Percentiles rank a stretch among this genome's conserved stretches.
Evolutionary conservation across 2,329 filamentous ascomycete genomes (phyloP).

Genomic region (Hirsutella thompsonii): DNA sequence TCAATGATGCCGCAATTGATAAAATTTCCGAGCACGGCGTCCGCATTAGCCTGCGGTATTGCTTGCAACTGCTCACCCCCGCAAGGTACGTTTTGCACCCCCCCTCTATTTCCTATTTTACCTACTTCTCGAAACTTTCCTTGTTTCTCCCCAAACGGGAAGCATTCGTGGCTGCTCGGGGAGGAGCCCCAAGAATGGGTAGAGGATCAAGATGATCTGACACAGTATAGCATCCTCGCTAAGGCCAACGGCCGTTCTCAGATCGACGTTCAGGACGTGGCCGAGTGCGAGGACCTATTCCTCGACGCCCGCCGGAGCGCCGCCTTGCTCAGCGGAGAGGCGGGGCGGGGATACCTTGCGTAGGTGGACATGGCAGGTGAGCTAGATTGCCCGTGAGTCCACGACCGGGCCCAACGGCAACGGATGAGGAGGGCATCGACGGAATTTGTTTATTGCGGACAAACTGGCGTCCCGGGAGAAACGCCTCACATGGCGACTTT

Average conservation of each 20-base stretch:
- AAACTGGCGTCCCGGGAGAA: conserved; percentile 1
- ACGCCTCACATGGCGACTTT: background rate
- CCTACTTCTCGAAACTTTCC: background rate
- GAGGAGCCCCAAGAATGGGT: background rate
- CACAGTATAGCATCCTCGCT: conserved; percentile 60
- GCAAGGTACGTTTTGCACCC: conserved; percentile 43
- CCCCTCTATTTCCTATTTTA: background rate
- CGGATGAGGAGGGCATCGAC: background rate
- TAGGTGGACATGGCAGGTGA: conserved; percentile 16
- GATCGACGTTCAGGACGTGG: conserved; percentile 66
- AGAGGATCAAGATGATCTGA: conserved; percentile 5
- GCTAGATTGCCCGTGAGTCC: background rate
- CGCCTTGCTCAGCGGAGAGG: conserved; percentile 49
- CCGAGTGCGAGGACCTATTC: conserved; percentile 74
- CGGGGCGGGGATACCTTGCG: conserved; percentile 51
- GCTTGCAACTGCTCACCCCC: conserved; percentile 79
- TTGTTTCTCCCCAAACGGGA: conserved; percentile 6
- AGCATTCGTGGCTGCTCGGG: background rate
- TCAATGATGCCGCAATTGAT: conserved; percentile 73
- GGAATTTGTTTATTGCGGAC: conserved; percentile 2
- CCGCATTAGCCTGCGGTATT: conserved; percentile 83
- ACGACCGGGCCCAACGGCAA: background rate
- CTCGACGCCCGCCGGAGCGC: conserved; percentile 72
- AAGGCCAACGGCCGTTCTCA: conserved; percentile 67
- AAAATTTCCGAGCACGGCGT: conserved; percentile 80